These are phyloP conservation scores for Coniochaeta sp. DNA, from an alignment of 2,329 filamentous ascomycete genomes.

Conservation along the genomic window DNA sequence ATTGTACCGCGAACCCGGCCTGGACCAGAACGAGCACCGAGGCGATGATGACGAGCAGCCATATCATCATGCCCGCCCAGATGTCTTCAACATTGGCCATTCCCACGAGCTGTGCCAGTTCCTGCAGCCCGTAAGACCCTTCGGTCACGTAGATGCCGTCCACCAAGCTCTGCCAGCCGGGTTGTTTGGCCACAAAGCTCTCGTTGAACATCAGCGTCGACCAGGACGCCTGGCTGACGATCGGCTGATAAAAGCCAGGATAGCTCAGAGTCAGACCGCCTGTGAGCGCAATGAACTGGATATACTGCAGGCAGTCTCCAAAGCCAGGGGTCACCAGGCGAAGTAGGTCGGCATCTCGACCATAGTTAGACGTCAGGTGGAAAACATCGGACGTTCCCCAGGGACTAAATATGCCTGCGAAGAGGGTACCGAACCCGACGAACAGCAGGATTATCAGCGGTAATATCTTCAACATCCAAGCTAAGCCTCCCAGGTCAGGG, in stretches of 20 bases:
- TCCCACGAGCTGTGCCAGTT: slow-evolving; percentile 73
- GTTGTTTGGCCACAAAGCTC: slow-evolving; percentile 67
- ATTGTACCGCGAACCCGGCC: slow-evolving; percentile 67
- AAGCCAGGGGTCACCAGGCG: slow-evolving; percentile 93
- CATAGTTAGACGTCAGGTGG: slow-evolving; percentile 96
- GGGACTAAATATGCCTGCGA: slow-evolving; percentile 81
- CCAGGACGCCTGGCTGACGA: slow-evolving; percentile 82
- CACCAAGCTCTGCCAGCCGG: slow-evolving; percentile 57
- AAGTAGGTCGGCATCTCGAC: slow-evolving; percentile 83
- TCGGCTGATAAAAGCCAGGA: slow-evolving; percentile 90
- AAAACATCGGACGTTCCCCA: slow-evolving; percentile 91
- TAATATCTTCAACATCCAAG: slow-evolving; percentile 64
- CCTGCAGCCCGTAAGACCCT: slow-evolving; percentile 70
- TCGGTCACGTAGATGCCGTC: slow-evolving; percentile 86
- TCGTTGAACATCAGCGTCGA: slow-evolving; percentile 88
- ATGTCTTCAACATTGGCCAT: slow-evolving; percentile 70
- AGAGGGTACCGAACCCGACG: slow-evolving; percentile 73
- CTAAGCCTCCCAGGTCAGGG: slow-evolving; percentile 67
- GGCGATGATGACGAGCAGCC: slow-evolving; percentile 71
- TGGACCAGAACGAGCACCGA: slow-evolving; percentile 64
- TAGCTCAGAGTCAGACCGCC: slow-evolving; percentile 84
- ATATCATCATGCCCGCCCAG: slow-evolving; percentile 92
- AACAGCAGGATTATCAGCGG: slow-evolving; percentile 72
- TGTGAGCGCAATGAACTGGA: slow-evolving; percentile 85
- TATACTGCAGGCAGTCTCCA: slow-evolving; percentile 92